These are phyloP conservation scores for Strigomonas galati DNA, from an alignment of 208 protist species.

Conservation along the genomic window DNA sequence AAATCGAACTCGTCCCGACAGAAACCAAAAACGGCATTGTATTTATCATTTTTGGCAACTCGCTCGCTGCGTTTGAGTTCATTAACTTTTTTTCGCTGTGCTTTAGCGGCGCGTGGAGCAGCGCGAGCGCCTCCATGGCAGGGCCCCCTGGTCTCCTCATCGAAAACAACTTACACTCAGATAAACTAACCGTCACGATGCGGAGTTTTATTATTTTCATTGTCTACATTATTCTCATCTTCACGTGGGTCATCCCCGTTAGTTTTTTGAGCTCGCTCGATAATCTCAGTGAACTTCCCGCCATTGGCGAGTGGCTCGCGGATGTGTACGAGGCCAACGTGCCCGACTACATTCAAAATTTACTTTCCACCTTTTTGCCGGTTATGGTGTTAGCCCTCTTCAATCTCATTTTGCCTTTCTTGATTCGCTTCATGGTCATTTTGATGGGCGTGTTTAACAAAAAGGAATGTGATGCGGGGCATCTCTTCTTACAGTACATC, in stretches of 20 bases:
- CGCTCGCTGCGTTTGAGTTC: conserved; percentile 70
- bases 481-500: conserved; percentile 74
- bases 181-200: conserved; percentile 38
- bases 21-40: conserved; percentile 35
- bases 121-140: conserved; percentile 51
- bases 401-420: conserved; percentile 66
- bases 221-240: conserved; percentile 54
- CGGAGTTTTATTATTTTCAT: conserved; percentile 42
- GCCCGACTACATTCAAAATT: conserved; percentile 33
- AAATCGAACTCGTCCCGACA: conserved; percentile 36
- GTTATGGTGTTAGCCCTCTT: conserved; percentile 64
- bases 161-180: conserved; percentile 45
- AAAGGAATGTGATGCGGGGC: conserved; percentile 47
- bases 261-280: conserved; percentile 74
- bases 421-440: conserved; percentile 61
- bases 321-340: conserved; percentile 29
- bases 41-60: conserved; percentile 72
- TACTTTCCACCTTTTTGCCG: conserved; percentile 63
- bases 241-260: conserved; percentile 74
- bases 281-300: conserved; percentile 48
- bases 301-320: conserved; percentile 33
- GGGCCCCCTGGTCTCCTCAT: conserved; percentile 70
- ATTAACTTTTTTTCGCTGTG: conserved; percentile 57
- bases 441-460: conserved; percentile 74
- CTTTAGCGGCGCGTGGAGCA: conserved; percentile 33